Percentiles rank a stretch among this genome's conserved stretches.
Conservation (phyloP, 805 yeast genomes). For the Schwanniomyces vanrijiae region DNA sequence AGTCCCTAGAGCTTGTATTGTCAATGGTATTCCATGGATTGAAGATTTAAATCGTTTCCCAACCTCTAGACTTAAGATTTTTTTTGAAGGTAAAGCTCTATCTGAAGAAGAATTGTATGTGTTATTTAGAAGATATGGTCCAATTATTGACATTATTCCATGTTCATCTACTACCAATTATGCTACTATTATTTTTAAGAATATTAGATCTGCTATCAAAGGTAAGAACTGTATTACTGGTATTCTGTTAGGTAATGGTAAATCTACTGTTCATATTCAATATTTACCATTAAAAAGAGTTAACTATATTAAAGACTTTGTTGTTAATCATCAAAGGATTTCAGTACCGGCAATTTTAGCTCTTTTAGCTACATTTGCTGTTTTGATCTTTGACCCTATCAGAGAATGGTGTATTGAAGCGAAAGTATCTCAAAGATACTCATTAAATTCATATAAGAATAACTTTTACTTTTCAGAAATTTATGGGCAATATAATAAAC, state of each 20-base stretch:
- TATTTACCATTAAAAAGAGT: conserved; percentile 59
- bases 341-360: conserved; percentile 81
- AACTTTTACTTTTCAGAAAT: conserved; percentile 27
- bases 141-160: conserved; percentile 71
- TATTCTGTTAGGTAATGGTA: conserved; percentile 52
- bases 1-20: conserved; percentile 62
- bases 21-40: conserved; percentile 93
- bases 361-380: conserved; percentile 75
- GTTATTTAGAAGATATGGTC: conserved; percentile 84
- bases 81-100: conserved; percentile 74
- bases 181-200: conserved; percentile 57
- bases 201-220: conserved; percentile 67
- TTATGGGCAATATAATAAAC: conserved; percentile 24
- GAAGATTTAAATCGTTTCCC: conserved; percentile 87
- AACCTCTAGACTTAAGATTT: conserved; percentile 58
- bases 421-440: conserved; percentile 63
- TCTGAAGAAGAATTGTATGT: conserved; percentile 81
- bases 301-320: conserved; percentile 54
- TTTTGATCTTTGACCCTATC: conserved; percentile 88
- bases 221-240: conserved; percentile 94
- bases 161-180: conserved; percentile 43
- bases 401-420: conserved; percentile 75
- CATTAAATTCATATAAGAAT: conserved; percentile 48
- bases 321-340: conserved; percentile 76
- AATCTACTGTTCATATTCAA: conserved; percentile 66